Evolutionary conservation across 1,284 basidiomycete genomes (phyloP).

Genomic region (Takashimella koratensis): DNA sequence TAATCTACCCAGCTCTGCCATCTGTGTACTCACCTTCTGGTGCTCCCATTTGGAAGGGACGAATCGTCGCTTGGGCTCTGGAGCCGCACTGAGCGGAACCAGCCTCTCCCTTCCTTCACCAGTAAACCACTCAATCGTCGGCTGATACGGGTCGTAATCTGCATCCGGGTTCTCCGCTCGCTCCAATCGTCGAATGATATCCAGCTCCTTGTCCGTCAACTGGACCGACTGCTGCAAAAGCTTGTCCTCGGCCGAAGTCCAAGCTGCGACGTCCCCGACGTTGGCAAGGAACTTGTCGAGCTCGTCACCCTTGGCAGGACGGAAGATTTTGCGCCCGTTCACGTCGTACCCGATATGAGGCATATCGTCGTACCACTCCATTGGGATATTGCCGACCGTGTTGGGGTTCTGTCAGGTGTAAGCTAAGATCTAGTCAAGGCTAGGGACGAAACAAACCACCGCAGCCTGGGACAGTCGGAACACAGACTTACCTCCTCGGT

Average conservation of each 20-base stretch:
- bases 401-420: slow-evolving; percentile 68
- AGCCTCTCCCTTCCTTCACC: slow-evolving; percentile 89
- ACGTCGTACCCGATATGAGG: slow-evolving; percentile 99
- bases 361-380: slow-evolving; percentile 99
- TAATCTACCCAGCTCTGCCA: too few relatives aligned
- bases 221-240: slow-evolving; percentile 80
- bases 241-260: slow-evolving; percentile 94
- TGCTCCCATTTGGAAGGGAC: slow-evolving; percentile 99
- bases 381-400: slow-evolving; percentile 89
- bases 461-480: too few relatives aligned
- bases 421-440: neutral
- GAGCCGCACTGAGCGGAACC: slow-evolving; percentile 85
- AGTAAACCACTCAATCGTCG: slow-evolving; percentile 94
- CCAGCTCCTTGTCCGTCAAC: slow-evolving; percentile 85
- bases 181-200: slow-evolving; percentile 88
- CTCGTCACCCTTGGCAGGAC: slow-evolving; percentile 93
- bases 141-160: slow-evolving; percentile 85
- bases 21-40: slow-evolving; percentile 81
- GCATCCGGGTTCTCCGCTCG: slow-evolving; percentile 88
- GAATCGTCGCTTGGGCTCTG: slow-evolving; percentile 95
- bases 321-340: slow-evolving; percentile 88
- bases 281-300: slow-evolving; percentile 95
- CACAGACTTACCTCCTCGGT: slow-evolving; percentile 79
- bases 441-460: neutral
- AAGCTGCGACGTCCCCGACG: slow-evolving; percentile 85